Evolutionary conservation across 345 rosid genomes (phyloP), one percentile per base, ranked within the genome.

Genomic region (Streptanthus diversifolius): DNA sequence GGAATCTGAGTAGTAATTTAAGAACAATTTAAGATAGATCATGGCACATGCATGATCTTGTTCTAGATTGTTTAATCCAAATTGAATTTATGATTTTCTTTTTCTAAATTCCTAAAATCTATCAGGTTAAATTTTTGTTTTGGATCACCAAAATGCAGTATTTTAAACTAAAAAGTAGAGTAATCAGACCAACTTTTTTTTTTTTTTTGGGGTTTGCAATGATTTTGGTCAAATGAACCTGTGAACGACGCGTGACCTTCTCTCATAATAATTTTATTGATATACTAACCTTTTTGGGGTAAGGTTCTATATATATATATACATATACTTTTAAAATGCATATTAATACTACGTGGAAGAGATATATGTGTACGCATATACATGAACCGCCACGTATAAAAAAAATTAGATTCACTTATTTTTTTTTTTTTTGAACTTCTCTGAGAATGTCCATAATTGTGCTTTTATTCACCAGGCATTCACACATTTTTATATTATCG

Each of bases 11-110:
- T 57, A 56, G 37, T 60, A 22, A 32, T 56, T 75, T 62, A 43
- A 69, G 55, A 44, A 40, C 11, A 68, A 24, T 24, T 33, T 54
- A 75, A 68, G 79, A 63, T 68, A 68, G 74, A 75, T 75, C 79
- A 62, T 61, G 74, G 73, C 79, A 75, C 79, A 75, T 75, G 79
- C 74, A 75, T 33, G 40, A 62, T 68, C 70, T 61, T 35, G 49
- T 60, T 61, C 41, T 68, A 21, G 9, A 58, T 75, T 40, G 17
- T 66, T 68, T 68, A 39, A 19, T 49, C 51, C 43, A 51, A 27
- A 63, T 39, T 30, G 29, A 49, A 8, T 24, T n/a, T n/a, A n/a
- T n/a, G n/a, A n/a, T n/a, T n/a, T n/a, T n/a, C n/a, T n/a, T n/a
- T n/a, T n/a, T n/a, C n/a, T n/a, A n/a, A 37, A 36, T 21, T 4